Base-by-base conservation (phyloP, 352 stramenopile genomes). In the Peronospora belbahrii region DNA sequence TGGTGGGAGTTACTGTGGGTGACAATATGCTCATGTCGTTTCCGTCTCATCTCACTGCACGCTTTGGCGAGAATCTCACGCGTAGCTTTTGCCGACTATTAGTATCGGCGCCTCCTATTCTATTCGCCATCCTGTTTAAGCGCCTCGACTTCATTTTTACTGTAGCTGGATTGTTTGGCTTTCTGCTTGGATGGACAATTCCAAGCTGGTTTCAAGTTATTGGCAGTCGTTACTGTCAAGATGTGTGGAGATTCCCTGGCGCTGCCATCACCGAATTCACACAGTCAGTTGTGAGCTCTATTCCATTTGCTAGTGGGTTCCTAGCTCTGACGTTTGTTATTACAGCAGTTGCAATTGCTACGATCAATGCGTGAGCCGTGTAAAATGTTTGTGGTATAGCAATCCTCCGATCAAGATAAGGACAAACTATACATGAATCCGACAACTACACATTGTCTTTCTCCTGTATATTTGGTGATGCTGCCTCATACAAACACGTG, bases 11-110 rank as follows among this genome's bases (percentile, higher is more conserved):
- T 28, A 92, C 80, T 0, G 74, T 92, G 2, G 80, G 80, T 25
- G 80, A 88, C 67, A 92, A 92, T 64, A 83, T 92, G 62, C 62
- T 88, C 50, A 82, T 85, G 74, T 89, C 76, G 15, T 74, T 89
- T 36, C 80, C 80, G 7, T 73, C 70, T 41, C 41, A 62, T n/a
- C 40, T 88, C n/a, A 80, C 69, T 1, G 59, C 41, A 3, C 68
- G 64, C 3, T 63, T 92, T 10, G 66, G 80, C 7, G 42, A 69
- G n/a, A 19, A 51, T 0, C 14, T 65, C 23, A 67, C 76, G 1
- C 73, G 76, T 30, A 83, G 61, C 35, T 46, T 85, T 30, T 86
- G 71, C 42, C 75, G 80, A 6, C 52, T 92, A 18, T 65, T 80
- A n/a, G 78, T 78, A 0, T 62, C 76, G 2, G 64, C 62, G 17